A percentile compares a stretch with the other conserved stretches of the same genome.
Conservation (phyloP, 305 asterid species). For the Fraxinus velutina region DNA sequence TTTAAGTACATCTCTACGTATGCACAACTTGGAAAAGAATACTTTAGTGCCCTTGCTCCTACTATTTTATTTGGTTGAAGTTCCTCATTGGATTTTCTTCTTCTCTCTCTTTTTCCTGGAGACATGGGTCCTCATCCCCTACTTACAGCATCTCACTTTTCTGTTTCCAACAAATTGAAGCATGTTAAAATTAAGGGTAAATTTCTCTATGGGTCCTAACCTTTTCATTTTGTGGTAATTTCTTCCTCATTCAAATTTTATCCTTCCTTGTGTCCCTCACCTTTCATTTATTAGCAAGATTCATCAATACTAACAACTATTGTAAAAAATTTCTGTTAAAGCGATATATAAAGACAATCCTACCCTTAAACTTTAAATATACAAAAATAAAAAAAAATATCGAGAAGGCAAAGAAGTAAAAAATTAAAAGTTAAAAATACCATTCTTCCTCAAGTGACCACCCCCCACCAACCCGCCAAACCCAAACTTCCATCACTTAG, state of each 20-base stretch:
- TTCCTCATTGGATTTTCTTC: background rate
- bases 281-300: background rate
- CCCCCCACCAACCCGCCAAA: background rate
- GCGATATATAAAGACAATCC: background rate
- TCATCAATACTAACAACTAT: background rate
- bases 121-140: background rate
- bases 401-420: background rate
- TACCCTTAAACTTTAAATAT: background rate
- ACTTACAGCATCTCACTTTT: background rate
- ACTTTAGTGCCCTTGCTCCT: constrained; percentile 3
- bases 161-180: background rate
- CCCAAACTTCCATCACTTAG: background rate
- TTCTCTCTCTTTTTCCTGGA: background rate
- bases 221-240: background rate
- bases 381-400: background rate
- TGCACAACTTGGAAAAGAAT: background rate
- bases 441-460: background rate
- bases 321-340: background rate
- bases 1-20: background rate
- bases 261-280: background rate
- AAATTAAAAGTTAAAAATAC: background rate
- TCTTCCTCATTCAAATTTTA: background rate
- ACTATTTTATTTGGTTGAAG: background rate
- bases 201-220: background rate
- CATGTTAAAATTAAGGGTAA: background rate